Evolutionary conservation across 495 filamentous ascomycete species (phyloP).

Genomic region (Daldinia childiae): DNA sequence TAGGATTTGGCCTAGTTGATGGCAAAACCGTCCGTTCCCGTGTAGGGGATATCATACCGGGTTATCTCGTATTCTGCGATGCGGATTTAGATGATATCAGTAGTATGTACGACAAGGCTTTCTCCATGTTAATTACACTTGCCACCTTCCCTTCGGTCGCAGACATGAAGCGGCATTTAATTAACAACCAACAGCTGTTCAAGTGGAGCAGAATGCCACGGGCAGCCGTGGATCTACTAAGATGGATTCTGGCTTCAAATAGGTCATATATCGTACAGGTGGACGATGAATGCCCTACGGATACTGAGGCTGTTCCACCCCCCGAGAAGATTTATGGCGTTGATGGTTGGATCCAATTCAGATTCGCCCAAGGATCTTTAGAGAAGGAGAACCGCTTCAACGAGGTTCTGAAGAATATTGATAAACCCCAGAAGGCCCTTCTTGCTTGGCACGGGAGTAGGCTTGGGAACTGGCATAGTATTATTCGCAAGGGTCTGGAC

Average conservation of each 20-base stretch:
- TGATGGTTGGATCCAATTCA: conserved; percentile 78
- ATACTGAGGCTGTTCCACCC: conserved; percentile 24
- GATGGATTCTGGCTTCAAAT: conserved; percentile 94
- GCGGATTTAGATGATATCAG: conserved; percentile 48
- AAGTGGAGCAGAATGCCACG: conserved; percentile 73
- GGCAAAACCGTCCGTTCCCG: background rate
- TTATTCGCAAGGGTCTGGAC: conserved; percentile 83
- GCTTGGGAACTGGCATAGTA: conserved; percentile 87
- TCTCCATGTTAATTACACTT: conserved; percentile 67
- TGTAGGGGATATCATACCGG: background rate
- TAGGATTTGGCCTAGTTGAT: background rate
- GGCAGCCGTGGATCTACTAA: conserved; percentile 72
- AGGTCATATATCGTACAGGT: conserved; percentile 85
- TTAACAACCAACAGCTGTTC: conserved; percentile 55
- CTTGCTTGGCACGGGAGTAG: conserved; percentile 67
- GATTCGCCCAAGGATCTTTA: conserved; percentile 87
- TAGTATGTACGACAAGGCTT: conserved; percentile 56
- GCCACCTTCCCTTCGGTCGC: conserved; percentile 73
- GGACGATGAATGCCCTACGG: conserved; percentile 14
- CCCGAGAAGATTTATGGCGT: conserved; percentile 71
- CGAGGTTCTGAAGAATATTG: conserved; percentile 64
- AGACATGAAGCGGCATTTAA: conserved; percentile 70
- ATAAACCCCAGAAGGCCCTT: conserved; percentile 36
- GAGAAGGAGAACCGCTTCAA: conserved; percentile 90
- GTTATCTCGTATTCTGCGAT: conserved; percentile 45